Evolutionary conservation across 2,329 filamentous ascomycete genomes (phyloP), one percentile per base, ranked within the genome.

Genomic region (Microdochium trichocladiopsis): DNA sequence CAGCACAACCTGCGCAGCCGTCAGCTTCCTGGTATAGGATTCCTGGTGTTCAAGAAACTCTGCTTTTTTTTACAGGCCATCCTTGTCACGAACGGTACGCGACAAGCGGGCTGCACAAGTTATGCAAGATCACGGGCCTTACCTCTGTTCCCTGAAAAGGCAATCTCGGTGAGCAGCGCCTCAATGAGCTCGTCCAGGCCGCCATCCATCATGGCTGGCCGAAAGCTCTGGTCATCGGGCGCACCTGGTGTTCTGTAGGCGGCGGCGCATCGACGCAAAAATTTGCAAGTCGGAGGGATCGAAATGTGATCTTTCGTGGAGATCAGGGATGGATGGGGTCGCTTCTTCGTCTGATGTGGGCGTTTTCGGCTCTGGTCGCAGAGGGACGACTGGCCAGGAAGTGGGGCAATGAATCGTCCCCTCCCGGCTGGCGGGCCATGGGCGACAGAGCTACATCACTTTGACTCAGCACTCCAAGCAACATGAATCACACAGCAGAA

Each of bases 151-250:
- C 72, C 72, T 33, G 68, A 69, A 59, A 72, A 74, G 18, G 71
- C 71, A 43, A 73, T 72, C 63, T 75, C 70, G 1, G 63, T 66
- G 52, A 75, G 63, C 54, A 75, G 69, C 54, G 66, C 69, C 58
- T 75, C 72, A 50, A 75, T 66, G 59, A 75, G 61, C 60, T 71
- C 70, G 60, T 75, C 72, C 54, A 74, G 67, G 57, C 71, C 72
- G 56, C 61, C 66, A 47, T 64, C 65, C 67, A 70, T 70, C 24
- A 53, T 66, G 61, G 52, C 49, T 43, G 50, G 25, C 50, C 51
- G 53, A 57, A 56, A 55, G 56, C 54, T 22, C 12, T 18, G 41
- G 41, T 18, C 14, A 18, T 23, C 41, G 41, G 6, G 41, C 41
- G 41, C 41, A 23, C 22, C 41, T 45, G 41, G n/a, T 22, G 41